Evolutionary conservation across 345 rosid species (phyloP).

Genomic region (Rhizophora apiculata): DNA sequence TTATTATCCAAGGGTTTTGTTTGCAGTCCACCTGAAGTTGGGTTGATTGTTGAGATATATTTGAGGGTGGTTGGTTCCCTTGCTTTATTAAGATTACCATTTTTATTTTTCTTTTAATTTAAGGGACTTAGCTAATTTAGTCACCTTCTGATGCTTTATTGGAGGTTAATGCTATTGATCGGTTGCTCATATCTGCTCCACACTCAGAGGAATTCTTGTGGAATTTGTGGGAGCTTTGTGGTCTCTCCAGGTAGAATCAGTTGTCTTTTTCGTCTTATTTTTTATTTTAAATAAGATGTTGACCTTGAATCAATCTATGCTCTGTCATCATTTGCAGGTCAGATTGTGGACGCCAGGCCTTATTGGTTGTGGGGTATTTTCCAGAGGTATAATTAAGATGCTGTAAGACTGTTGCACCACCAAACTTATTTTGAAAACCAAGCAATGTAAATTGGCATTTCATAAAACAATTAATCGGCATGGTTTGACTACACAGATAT

Average conservation of each 20-base stretch:
- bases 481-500: slow-evolving; percentile 9
- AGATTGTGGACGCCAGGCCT: slow-evolving; percentile 92
- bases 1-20: slow-evolving; percentile 84
- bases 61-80: slow-evolving; percentile 86
- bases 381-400: slow-evolving; percentile 66
- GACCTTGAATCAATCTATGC: slow-evolving; percentile 12
- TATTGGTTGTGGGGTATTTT: slow-evolving; percentile 68
- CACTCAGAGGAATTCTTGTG: slow-evolving; percentile 93
- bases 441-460: background rate
- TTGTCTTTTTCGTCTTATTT: slow-evolving; percentile 5
- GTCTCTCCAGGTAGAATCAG: slow-evolving; percentile 65
- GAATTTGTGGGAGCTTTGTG: slow-evolving; percentile 97
- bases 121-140: slow-evolving; percentile 1
- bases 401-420: background rate
- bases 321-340: slow-evolving; percentile 54
- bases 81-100: slow-evolving; percentile 7
- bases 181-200: slow-evolving; percentile 65
- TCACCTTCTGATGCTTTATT: slow-evolving; percentile 12
- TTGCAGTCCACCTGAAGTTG: slow-evolving; percentile 78
- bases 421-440: slow-evolving; percentile 2
- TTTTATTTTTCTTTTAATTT: slow-evolving; percentile 1
- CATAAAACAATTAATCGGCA: slow-evolving; percentile 12
- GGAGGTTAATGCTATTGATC: slow-evolving; percentile 83
- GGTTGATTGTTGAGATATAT: slow-evolving; percentile 81
- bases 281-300: slow-evolving; percentile 3